phyloP scores from a whole-genome alignment of 108 stramenopile species.

The Skeletonema grethae region DNA sequence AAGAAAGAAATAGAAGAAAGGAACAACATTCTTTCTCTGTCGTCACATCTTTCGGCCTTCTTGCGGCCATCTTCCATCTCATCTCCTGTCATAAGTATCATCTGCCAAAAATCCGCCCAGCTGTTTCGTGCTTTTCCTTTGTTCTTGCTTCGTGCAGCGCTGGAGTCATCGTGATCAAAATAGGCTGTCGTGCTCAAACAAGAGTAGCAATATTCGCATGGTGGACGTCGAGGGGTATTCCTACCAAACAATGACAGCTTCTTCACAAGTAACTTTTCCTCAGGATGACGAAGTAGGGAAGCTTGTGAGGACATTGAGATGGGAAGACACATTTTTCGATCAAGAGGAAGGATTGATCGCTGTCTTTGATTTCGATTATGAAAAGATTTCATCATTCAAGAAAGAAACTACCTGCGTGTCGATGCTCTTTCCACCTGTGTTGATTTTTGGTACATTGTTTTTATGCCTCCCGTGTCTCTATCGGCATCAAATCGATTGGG shows the following conservation, averaged over 20 bases:
- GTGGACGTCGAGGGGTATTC: neutral
- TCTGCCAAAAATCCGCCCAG: too few species aligned
- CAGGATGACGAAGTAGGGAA: neutral
- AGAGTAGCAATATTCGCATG: too few species aligned
- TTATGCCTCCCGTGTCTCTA: slow-evolving; percentile 12
- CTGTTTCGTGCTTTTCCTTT: too few species aligned
- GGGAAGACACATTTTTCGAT: slow-evolving; percentile 54
- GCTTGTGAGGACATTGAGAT: slow-evolving; percentile 13
- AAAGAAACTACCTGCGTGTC: neutral
- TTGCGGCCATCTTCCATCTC: too few species aligned
- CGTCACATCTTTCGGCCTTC: too few species aligned
- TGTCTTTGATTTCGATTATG: slow-evolving; percentile 57
- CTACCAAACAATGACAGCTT: neutral
- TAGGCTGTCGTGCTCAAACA: too few species aligned
- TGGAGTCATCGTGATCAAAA: too few species aligned
- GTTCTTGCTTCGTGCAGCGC: too few species aligned
- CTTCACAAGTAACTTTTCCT: neutral
- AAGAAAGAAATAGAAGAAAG: too few species aligned
- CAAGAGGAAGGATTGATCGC: slow-evolving; percentile 36
- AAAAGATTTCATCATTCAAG: slow-evolving; percentile 19
- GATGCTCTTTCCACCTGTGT: slow-evolving; percentile 13
- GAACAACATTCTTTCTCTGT: too few species aligned
- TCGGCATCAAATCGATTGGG: slow-evolving; percentile 19
- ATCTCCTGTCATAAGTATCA: too few species aligned
- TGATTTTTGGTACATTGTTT: neutral